Evolutionary conservation across 148 eudicot species (phyloP), one percentile per base, ranked within the genome.

Genomic region (Amaranthus cruentus): DNA sequence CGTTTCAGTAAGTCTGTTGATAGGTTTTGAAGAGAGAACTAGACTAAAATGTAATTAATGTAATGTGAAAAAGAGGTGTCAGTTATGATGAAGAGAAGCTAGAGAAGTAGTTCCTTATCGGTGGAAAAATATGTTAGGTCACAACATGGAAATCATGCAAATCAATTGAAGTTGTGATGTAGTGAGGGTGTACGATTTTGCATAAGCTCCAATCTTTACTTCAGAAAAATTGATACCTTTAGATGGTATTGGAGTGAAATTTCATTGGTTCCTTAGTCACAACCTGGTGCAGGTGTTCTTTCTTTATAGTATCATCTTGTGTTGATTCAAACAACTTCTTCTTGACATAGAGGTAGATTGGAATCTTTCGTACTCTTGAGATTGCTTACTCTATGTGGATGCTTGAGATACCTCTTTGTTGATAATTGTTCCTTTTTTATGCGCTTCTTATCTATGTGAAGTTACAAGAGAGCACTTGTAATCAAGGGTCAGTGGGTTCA

Each of bases 31-130:
- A 47, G 11, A 14, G 66, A 43, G 46, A 62, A 63, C 4, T 12
- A 44, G 7, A 44, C 66, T 28, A 28, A 28, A 28, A 44, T 63
- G 11, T 63, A 63, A 46, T 8, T 63, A 44, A 7, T 44, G 6
- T 15, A 63, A 44, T 63, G 49, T 63, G 49, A 63, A 43, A 47
- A 42, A 5, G 13, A 60, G 38, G 68, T 64, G 68, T 64, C 68
- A 4, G 68, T 44, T 47, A n/a, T 64, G 68, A 4, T 64, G 49
- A 60, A 21, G 10, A 59, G 63, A 60, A 44, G 47, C 68, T 5
- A 46, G 63, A 6, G 0, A 7, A 47, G 10, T 47, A 13, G 7
- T 64, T 5, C 9, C 9, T 64, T 5, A 64, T 50, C 6, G 49
- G 7, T 28, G 44, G 63, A 28, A 44, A 18, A 12, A 47, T 14